A percentile compares a stretch with the other conserved stretches of the same genome.
Evolutionary conservation across 768 basidiomycete species (phyloP).

Genomic region (Suillus weaverae): DNA sequence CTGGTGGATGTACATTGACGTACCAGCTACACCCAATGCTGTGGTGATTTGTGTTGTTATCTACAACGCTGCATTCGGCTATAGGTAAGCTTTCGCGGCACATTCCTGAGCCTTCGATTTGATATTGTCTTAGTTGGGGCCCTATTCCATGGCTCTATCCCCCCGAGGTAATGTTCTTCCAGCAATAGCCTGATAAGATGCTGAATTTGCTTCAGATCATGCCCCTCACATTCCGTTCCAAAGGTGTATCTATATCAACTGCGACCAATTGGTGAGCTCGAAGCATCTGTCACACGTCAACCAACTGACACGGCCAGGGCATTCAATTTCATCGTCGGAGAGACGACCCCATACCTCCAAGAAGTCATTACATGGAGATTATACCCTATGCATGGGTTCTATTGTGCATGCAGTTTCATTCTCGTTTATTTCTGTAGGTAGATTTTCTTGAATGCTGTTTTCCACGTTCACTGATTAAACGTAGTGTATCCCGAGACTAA

Average conservation of each 20-base stretch:
- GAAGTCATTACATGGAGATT: conserved; percentile 87
- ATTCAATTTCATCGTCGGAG: conserved; percentile 91
- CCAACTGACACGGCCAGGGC: conserved; percentile 39
- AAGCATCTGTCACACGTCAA: neutral
- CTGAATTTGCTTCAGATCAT: conserved; percentile 61
- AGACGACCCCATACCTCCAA: conserved; percentile 83
- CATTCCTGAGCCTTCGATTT: neutral
- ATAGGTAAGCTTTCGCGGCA: conserved; percentile 47
- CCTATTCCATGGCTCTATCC: conserved; percentile 88
- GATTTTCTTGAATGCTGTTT: neutral
- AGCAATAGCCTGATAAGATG: neutral
- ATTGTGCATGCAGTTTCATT: conserved; percentile 84
- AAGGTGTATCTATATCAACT: conserved; percentile 94
- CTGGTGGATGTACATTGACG: conserved; percentile 92
- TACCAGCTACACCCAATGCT: conserved; percentile 79
- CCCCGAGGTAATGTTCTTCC: conserved; percentile 58
- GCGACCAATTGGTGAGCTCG: conserved; percentile 67
- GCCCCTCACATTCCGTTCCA: conserved; percentile 85
- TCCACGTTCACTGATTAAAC: conserved; percentile 11
- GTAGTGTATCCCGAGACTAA: conserved; percentile 85
- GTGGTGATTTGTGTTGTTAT: conserved; percentile 89
- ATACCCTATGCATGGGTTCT: conserved; percentile 96
- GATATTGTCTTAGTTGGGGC: conserved; percentile 59
- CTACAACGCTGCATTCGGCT: conserved; percentile 94
- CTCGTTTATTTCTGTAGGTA: conserved; percentile 77